Evolutionary conservation across 108 stramenopile species (phyloP), one percentile per base, ranked within the genome.

Genomic region (Nannochloropsis gaditana): DNA sequence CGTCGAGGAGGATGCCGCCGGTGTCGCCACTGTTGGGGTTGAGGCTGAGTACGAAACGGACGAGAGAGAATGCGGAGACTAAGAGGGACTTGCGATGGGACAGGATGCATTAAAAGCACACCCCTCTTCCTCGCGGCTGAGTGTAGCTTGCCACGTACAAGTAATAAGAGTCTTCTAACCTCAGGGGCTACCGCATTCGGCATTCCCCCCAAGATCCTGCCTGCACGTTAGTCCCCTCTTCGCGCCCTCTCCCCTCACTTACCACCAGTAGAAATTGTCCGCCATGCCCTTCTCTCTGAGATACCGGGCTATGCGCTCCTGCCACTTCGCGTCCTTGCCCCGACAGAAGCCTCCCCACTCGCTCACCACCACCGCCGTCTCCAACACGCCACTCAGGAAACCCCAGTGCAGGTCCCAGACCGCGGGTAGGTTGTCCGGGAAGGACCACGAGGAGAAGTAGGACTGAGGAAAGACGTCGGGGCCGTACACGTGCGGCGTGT

Each of bases 221-320:
- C 31, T 31, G 31, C 31, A 31, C 31, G 31, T 31, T 31, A 31
- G 31, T 1, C 31, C 31, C 31, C 31, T 31, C 31, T 31, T 31
- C 31, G 31, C 31, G 31, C 31, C n/a, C 59, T 73, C 59, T n/a
- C 59, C n/a, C 15, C 59, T n/a, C n/a, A 73, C 59, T 15, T n/a
- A 73, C 59, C 59, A 73, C 59, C 59, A 73, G 59, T 73, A 73
- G n/a, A 73, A 73, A n/a, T 73, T 73, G n/a, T 73, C 59, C 59
- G 59, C 59, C 59, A 73, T 73, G 2, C 59, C 59, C n/a, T n/a
- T 73, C 8, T 73, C 59, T n/a, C 59, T 4, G 19, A 73, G 59
- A 73, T 73, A 73, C 8, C 59, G 4, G 19, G 59, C 59, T n/a
- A 73, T 8, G 19, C 8, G 15, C 59, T 73, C 59, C 59, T 73